phyloP scores from a whole-genome alignment of 2,329 filamentous ascomycete species.

The Microcyclospora tardicrescens region DNA sequence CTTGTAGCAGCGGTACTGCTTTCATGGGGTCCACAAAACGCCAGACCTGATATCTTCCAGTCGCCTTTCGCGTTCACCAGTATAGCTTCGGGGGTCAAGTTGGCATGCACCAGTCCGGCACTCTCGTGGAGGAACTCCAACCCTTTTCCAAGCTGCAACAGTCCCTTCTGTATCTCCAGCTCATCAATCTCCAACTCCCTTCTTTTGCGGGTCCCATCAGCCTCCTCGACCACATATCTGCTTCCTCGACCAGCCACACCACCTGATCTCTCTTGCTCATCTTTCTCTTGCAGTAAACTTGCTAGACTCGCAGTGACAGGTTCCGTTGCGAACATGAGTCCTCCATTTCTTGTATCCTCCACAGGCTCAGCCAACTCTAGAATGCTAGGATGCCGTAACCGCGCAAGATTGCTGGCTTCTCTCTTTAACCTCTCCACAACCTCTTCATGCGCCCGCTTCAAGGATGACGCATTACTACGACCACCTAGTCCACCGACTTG shows the following conservation, averaged over 20 bases:
- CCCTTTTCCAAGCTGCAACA: conserved; percentile 85
- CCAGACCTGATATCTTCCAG: conserved; percentile 95
- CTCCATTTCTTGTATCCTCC: conserved; percentile 82
- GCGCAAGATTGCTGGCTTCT: conserved; percentile 78
- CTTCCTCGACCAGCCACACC: conserved; percentile 58
- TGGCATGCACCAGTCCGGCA: conserved; percentile 83
- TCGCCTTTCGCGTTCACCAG: conserved; percentile 95
- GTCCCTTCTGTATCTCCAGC: conserved; percentile 90
- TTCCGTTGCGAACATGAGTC: conserved; percentile 92
- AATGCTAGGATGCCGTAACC: conserved; percentile 79
- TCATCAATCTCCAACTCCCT: conserved; percentile 90
- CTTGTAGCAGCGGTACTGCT: conserved; percentile 53
- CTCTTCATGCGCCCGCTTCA: conserved; percentile 76
- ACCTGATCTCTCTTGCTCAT: conserved; percentile 63
- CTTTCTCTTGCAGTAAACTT: conserved; percentile 71
- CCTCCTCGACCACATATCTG: conserved; percentile 68
- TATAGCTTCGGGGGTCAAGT: conserved; percentile 84
- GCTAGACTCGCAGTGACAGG: conserved; percentile 79
- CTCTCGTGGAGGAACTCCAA: conserved; percentile 93
- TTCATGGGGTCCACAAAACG: conserved; percentile 73
- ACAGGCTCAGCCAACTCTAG: conserved; percentile 89
- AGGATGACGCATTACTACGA: conserved; percentile 49
- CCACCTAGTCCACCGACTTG: conserved; percentile 47
- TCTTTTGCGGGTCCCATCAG: conserved; percentile 55
- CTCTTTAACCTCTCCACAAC: conserved; percentile 83